Evolutionary conservation across 2,329 filamentous ascomycete genomes (phyloP).

Genomic region (Didymella segeticola): DNA sequence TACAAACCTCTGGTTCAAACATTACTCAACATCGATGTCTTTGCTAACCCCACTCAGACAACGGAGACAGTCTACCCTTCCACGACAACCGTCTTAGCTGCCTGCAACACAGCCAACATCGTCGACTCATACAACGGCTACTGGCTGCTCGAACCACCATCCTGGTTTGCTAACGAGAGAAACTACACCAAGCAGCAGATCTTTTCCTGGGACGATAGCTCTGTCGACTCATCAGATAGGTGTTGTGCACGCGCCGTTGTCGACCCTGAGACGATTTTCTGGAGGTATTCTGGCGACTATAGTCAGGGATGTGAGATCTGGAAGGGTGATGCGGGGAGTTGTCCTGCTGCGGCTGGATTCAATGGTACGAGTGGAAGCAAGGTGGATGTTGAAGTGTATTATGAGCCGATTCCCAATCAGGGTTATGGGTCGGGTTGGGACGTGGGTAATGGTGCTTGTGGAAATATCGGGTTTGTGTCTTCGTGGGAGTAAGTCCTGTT

Average conservation of each 20-base stretch:
- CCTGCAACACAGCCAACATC: neutral
- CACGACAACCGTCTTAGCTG: neutral
- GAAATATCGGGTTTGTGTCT: neutral
- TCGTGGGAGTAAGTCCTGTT: neutral
- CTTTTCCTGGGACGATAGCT: neutral
- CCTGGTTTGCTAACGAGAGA: neutral
- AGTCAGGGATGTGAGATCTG: neutral
- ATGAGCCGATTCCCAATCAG: neutral
- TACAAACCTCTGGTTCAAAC: neutral
- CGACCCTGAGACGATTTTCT: neutral
- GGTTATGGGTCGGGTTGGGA: neutral
- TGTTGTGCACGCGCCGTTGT: neutral
- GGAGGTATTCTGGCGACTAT: neutral
- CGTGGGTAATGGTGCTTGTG: neutral
- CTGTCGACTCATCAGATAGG: neutral
- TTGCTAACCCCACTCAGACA: neutral
- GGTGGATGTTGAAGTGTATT: neutral
- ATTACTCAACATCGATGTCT: no score
- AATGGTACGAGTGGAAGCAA: neutral
- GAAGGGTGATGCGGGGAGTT: neutral
- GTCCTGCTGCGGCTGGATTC: neutral
- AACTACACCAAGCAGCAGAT: neutral
- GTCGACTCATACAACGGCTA: neutral
- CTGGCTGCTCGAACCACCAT: neutral
- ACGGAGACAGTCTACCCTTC: neutral